Evolutionary conservation across 163 green algal genomes (phyloP).

Genomic region (Chloroidium sp.): DNA sequence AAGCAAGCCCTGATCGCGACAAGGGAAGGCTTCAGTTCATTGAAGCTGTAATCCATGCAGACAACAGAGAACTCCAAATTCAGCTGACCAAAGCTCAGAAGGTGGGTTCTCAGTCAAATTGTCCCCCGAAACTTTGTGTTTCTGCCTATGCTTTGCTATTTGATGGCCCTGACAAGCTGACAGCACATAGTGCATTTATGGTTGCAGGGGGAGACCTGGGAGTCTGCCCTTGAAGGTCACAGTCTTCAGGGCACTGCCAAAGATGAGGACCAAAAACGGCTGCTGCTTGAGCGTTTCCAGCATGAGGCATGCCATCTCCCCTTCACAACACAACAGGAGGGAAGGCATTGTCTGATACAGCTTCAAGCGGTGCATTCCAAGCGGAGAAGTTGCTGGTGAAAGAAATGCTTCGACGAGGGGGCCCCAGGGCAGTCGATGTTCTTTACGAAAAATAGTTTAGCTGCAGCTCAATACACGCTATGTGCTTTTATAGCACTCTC

Average conservation of each 20-base stretch:
- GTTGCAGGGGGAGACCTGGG: conserved; percentile 60
- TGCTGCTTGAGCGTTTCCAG: conserved; percentile 93
- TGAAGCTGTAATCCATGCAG: conserved; percentile 30
- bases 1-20: neutral
- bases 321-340: neutral
- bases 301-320: conserved; percentile 47
- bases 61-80: conserved; percentile 67
- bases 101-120: conserved; percentile 16
- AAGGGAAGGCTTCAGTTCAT: conserved; percentile 1
- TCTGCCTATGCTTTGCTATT: neutral
- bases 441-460: neutral
- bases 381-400: no score
- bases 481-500: neutral
- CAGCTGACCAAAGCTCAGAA: conserved; percentile 54
- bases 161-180: neutral
- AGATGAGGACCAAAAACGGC: conserved; percentile 61
- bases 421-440: neutral
- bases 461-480: neutral
- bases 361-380: no score
- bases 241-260: conserved; percentile 42
- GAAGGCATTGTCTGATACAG: neutral
- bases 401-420: no score
- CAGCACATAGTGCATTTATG: neutral
- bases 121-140: neutral
- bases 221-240: conserved; percentile 61